Conservation (phyloP, 2,329 filamentous ascomycete species). For the Albifimbria verrucaria region DNA sequence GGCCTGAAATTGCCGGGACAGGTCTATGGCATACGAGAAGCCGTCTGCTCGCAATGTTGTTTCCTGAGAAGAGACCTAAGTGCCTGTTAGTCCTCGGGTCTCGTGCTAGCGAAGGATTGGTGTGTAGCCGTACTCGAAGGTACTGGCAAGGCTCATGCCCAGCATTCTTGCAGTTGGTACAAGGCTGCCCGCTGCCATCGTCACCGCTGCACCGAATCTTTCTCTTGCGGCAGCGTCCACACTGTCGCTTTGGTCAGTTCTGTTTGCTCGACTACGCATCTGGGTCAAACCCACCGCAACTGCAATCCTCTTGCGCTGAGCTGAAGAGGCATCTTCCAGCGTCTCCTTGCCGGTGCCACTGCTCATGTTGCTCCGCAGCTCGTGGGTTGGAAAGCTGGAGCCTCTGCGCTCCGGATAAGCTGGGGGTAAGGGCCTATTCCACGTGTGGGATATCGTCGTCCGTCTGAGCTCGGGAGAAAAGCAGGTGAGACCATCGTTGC, state of each 20-base stretch:
- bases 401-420: constrained; percentile 18
- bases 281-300: constrained; percentile 48
- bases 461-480: constrained; percentile 15
- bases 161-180: constrained; percentile 76
- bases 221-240: constrained; percentile 81
- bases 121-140: constrained; percentile 62
- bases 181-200: constrained; percentile 70
- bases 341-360: constrained; percentile 5
- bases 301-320: constrained; percentile 55
- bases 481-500: constrained; percentile 17
- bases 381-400: constrained; percentile 12
- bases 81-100: constrained; percentile 5
- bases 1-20: constrained; percentile 27
- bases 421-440: constrained; percentile 11
- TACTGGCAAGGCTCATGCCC: constrained; percentile 73
- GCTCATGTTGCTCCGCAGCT: constrained; percentile 26
- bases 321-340: constrained; percentile 31
- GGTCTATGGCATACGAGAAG: constrained; percentile 26
- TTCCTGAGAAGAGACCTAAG: constrained; percentile 30
- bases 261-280: constrained; percentile 14
- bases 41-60: constrained; percentile 20
- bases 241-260: constrained; percentile 49
- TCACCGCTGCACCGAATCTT: constrained; percentile 96
- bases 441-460: constrained; percentile 13
- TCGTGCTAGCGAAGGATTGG: too few relatives aligned